phyloP scores from a whole-genome alignment of 345 rosid species.

The Melaleuca alternifolia region DNA sequence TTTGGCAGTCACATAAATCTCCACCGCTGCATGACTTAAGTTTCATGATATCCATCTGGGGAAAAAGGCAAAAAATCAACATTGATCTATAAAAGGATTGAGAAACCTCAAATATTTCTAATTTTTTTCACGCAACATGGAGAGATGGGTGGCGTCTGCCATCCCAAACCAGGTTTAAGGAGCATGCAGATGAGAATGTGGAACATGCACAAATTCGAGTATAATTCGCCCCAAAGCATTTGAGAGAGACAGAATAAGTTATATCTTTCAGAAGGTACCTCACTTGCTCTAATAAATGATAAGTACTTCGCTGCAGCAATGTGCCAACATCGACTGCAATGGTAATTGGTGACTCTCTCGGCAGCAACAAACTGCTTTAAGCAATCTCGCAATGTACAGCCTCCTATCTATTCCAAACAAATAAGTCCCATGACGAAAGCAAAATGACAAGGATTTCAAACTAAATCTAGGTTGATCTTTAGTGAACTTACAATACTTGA shows the following conservation, averaged over 20 bases:
- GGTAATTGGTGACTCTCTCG: constrained; percentile 59
- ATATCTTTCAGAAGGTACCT: constrained; percentile 24
- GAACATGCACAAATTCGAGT: neutral
- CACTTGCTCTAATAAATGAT: constrained; percentile 22
- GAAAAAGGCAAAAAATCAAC: neutral
- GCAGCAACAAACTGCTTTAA: constrained; percentile 48
- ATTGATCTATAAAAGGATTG: neutral
- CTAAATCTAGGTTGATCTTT: neutral
- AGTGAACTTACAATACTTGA: constrained; percentile 62
- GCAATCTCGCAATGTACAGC: constrained; percentile 60
- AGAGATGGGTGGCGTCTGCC: neutral
- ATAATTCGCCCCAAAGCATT: neutral
- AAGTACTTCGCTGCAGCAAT: constrained; percentile 53
- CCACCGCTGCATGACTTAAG: constrained; percentile 39
- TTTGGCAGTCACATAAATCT: constrained; percentile 58
- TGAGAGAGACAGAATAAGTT: neutral
- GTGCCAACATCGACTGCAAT: constrained; percentile 82
- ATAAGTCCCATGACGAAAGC: neutral
- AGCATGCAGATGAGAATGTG: neutral
- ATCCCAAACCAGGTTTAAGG: neutral
- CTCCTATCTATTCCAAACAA: constrained; percentile 30
- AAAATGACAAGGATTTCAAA: neutral
- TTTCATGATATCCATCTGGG: constrained; percentile 40
- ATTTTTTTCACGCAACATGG: neutral
- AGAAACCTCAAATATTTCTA: neutral